Base-by-base conservation (phyloP, 805 yeast genomes). In the Monosporozyma siamensis region DNA sequence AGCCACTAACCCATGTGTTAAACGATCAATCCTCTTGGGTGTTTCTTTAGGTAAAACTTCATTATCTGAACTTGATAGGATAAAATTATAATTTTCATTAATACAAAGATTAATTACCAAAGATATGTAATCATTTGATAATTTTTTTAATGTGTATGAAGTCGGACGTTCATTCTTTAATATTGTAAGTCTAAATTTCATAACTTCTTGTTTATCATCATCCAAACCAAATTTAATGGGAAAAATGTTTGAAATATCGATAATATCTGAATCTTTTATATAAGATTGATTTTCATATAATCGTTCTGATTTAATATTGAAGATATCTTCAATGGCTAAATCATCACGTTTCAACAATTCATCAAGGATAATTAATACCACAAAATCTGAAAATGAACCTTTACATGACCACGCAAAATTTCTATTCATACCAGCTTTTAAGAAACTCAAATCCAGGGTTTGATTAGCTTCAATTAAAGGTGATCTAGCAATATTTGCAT, bases 391-490 rank as follows among this genome's bases (percentile, higher is more conserved):
- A 23, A 59, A 35, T 3, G 42, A 25, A 27, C 62, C 64, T 23
- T 45, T 44, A 24, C 61, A 55, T 3, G 63, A 54, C 64, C 64
- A 59, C 4, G 52, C 50, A 30, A 56, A 49, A 24, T 56, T 53
- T 46, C 56, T 52, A 34, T 57, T 55, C 52, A 59, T 48, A 8
- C 64, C 64, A 2, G 63, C 53, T 34, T 54, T 55, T 18, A 44
- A 44, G 45, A 59, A 58, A 44, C 50, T 49, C 10, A 55, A 44
- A 18, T 43, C 39, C 25, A 52, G 31, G 11, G 17, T 25, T 26
- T 17, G 22, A 14, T 26, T 37, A 12, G 10, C 10, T 14, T 34
- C 26, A 25, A 22, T 24, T 8, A 12, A 25, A 22, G 23, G 25
- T 14, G 35, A 29, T 9, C 17, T 6, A 12, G 48, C 41, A 22